A percentile compares a stretch with the other conserved stretches of the same genome.
These are phyloP conservation scores for Aspergillus oerlinghausenensis DNA, from an alignment of 2,329 filamentous ascomycete genomes.

Conservation along the genomic window DNA sequence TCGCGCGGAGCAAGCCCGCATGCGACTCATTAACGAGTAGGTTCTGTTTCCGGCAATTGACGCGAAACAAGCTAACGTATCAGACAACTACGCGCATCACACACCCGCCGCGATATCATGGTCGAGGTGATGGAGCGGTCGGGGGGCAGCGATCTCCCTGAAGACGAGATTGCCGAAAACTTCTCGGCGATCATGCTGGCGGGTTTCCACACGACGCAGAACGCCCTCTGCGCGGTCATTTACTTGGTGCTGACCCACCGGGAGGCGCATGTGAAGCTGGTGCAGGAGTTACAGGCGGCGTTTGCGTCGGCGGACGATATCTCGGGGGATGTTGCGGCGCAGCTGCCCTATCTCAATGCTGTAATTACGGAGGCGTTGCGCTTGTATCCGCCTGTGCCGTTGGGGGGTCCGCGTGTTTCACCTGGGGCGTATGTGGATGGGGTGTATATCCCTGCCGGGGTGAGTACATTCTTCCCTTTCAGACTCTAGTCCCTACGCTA, in stretches of 20 bases:
- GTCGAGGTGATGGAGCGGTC: conserved; percentile 23
- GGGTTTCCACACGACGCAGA: conserved; percentile 24
- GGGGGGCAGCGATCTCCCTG: conserved; percentile 10
- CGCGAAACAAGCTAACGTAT: neutral
- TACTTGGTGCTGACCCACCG: conserved; percentile 24
- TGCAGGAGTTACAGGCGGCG: conserved; percentile 12
- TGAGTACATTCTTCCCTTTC: conserved; percentile 3
- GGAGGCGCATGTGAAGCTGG: conserved; percentile 14
- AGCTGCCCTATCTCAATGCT: conserved; percentile 26
- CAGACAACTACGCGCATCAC: conserved; percentile 18
- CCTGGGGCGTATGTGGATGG: conserved; percentile 22
- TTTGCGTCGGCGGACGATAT: conserved; percentile 17
- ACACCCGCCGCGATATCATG: conserved; percentile 23
- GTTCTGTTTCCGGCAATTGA: neutral
- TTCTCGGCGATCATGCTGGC: conserved; percentile 27
- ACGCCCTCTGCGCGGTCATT: conserved; percentile 22
- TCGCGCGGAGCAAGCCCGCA: conserved; percentile 18
- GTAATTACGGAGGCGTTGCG: conserved; percentile 29
- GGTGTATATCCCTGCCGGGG: conserved; percentile 20
- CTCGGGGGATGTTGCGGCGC: conserved; percentile 12
- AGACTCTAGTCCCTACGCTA: too few relatives aligned
- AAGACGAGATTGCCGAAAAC: conserved; percentile 23
- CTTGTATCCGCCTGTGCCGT: conserved; percentile 27
- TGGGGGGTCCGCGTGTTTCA: conserved; percentile 24
- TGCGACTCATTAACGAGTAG: conserved; percentile 23